Evolutionary conservation across 257 asterid genomes (phyloP).

Genomic region (Solanum dulcamara): DNA sequence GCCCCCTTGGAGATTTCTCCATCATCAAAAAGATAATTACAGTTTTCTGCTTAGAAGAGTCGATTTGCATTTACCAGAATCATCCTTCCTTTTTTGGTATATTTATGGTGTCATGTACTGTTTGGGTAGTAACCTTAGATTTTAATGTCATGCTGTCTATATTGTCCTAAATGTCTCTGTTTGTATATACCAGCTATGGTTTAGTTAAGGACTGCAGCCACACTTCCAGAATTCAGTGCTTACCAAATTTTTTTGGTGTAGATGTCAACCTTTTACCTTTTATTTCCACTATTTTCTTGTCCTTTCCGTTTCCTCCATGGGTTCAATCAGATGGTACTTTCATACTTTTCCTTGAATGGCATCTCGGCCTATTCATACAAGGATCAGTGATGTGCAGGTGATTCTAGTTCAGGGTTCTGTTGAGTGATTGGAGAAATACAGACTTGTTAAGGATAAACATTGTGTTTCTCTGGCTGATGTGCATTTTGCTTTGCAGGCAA

Average conservation of each 20-base stretch:
- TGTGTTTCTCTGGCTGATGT: neutral
- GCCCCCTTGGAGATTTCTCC: neutral
- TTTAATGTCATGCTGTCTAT: neutral
- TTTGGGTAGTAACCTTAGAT: neutral
- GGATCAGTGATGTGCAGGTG: neutral
- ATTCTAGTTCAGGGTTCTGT: neutral
- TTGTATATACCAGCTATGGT: neutral
- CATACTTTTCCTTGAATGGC: neutral
- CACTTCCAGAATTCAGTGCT: neutral
- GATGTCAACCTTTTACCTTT: neutral
- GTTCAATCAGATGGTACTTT: neutral
- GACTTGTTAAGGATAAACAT: neutral
- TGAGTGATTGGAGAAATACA: neutral
- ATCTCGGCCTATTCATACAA: neutral
- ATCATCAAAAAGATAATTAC: neutral
- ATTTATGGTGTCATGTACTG: neutral
- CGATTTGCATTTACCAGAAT: neutral
- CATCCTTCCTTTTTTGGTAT: neutral
- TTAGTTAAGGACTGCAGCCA: neutral
- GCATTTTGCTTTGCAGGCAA: conserved; percentile 29
- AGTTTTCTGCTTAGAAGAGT: neutral
- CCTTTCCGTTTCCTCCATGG: neutral
- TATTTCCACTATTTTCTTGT: neutral
- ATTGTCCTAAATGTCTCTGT: neutral
- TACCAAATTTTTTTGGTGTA: neutral